Base-by-base conservation (phyloP, 208 protist species). In the Leishmania amazonensis region DNA sequence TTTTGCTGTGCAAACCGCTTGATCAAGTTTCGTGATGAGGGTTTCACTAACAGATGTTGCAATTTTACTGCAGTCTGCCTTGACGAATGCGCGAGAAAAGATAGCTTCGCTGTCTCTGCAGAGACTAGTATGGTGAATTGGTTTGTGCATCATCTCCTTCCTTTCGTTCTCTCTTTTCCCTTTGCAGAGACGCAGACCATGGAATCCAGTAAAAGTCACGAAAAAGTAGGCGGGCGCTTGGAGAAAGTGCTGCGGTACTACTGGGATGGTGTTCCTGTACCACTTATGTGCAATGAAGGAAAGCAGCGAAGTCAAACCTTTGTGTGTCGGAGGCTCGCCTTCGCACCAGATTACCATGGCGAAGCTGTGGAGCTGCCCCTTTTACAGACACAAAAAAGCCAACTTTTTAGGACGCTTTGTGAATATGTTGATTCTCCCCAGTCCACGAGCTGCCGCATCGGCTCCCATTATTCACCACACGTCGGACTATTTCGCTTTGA, bases 391-490 rank as follows among this genome's bases (percentile, higher is more conserved):
- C 49, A 67, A 19, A 45, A 78, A 51, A 83, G 74, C 47, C n/a
- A 70, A 5, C 60, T 76, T n/a, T 96, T 96, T 86, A 60, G 64
- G 51, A 17, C 87, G 8, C 71, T 96, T 58, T 87, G 85, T 75
- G 80, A 73, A 51, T 84, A 60, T 35, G 68, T 88, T 31, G 42
- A 76, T 76, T 31, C 74, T 60, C 76, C 77, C 6, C 78, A 82
- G 42, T 91, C 91, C 1, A 83, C 84, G 45, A 96, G 89, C 80
- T 89, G 88, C 31, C 85, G 95, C 54, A 97, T 98, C 65, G 95
- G 93, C 17, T 90, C 89, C n/a, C 93, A 98, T 84, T 96, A 95
- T 86, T 98, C 95, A 3, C 92, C 90, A 24, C 88, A 90, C 73
- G 93, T 96, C 7, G 95, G 93, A 9, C 78, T 87, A 31, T 98